A percentile compares a stretch with the other conserved stretches of the same genome.
These are phyloP conservation scores for Sclerotinia borealis DNA, from an alignment of 2,329 filamentous ascomycete species.

Conservation along the genomic window DNA sequence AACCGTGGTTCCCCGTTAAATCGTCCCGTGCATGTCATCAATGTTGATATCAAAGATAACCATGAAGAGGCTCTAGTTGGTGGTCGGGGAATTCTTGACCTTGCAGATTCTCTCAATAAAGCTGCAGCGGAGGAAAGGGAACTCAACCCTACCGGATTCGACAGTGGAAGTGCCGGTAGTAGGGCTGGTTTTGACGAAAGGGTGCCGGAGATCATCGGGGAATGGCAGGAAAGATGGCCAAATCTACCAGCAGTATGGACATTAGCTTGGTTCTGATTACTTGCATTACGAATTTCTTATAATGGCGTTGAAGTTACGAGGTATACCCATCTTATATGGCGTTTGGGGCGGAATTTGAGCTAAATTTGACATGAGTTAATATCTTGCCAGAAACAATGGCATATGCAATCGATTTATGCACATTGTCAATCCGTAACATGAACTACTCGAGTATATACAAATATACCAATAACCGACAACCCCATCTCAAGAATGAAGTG, in stretches of 20 bases:
- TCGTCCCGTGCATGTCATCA: conserved; percentile 92
- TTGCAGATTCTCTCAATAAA: conserved; percentile 78
- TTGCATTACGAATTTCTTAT: not conserved
- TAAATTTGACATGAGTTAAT: not conserved
- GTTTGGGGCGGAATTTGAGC: not conserved
- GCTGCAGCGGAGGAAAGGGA: conserved; percentile 73
- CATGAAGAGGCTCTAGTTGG: conserved; percentile 93
- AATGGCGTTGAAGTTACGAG: conserved; percentile 6
- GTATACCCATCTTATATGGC: conserved; percentile 12
- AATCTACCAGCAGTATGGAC: conserved; percentile 90
- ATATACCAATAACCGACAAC: not conserved
- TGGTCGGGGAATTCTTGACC: conserved; percentile 83
- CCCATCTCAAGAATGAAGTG: not conserved
- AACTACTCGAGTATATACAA: too few species aligned
- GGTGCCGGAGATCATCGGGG: conserved; percentile 84
- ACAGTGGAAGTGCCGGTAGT: conserved; percentile 59
- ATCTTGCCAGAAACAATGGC: not conserved
- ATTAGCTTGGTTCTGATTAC: conserved; percentile 76
- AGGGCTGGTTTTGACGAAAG: conserved; percentile 81
- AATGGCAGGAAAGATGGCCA: conserved; percentile 95
- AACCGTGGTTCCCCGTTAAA: conserved; percentile 82
- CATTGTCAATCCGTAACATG: not conserved
- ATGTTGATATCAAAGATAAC: conserved; percentile 97
- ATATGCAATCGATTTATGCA: not conserved
- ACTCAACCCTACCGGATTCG: conserved; percentile 56